Conservation (phyloP, 148 eudicot genomes). For the Chenopodium formosanum region DNA sequence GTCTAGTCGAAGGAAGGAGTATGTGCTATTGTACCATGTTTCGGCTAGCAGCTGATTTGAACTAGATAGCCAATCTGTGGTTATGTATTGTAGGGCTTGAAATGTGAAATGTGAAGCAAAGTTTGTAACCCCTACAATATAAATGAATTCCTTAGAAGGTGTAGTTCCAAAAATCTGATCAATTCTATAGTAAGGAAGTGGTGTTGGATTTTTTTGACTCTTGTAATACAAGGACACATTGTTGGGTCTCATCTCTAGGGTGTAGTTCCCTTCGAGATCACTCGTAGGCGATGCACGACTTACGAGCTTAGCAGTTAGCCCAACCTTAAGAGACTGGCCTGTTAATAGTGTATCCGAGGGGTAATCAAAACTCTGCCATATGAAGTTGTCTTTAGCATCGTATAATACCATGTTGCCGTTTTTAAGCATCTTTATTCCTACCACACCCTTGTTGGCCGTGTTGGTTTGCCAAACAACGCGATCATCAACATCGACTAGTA, state of each 20-base stretch:
- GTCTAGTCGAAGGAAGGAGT: no score
- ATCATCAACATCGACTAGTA: constrained; percentile 17
- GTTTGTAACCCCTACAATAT: background rate
- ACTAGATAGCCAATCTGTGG: background rate
- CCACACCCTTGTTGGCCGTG: constrained; percentile 25
- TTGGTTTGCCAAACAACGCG: constrained; percentile 25
- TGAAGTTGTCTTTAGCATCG: constrained; percentile 10
- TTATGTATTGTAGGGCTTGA: background rate
- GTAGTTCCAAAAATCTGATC: background rate
- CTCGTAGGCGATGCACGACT: constrained; percentile 7
- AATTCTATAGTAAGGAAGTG: constrained; percentile 9
- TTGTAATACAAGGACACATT: constrained; percentile 22
- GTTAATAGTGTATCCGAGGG: constrained; percentile 28
- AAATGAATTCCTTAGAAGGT: background rate
- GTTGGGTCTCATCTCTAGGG: background rate
- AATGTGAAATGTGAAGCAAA: background rate
- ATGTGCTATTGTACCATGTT: no score
- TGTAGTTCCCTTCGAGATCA: constrained; percentile 21
- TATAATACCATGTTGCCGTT: constrained; percentile 28
- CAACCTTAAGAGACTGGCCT: constrained; percentile 21
- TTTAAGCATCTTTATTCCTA: constrained; percentile 19
- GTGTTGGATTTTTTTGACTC: background rate
- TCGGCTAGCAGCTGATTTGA: background rate
- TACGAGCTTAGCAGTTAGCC: constrained; percentile 10
- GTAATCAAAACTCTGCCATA: constrained; percentile 33